Evolutionary conservation across 306 rosid genomes (phyloP), one percentile per base, ranked within the genome.

Genomic region (Psophocarpus tetragonolobus): DNA sequence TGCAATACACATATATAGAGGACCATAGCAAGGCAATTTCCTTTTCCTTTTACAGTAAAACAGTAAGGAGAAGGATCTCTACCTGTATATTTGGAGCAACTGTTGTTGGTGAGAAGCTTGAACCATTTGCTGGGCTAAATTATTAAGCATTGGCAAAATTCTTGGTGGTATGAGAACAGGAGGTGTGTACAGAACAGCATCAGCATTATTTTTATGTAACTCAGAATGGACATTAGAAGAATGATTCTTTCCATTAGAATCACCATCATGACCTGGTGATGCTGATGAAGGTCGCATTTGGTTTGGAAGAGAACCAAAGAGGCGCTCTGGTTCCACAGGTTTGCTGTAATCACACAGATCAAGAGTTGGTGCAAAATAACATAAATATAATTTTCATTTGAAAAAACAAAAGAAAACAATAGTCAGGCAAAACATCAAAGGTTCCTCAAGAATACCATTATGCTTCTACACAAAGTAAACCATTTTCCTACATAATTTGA

Each of bases 261-360:
- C 87, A 45, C 87, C 88, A 6, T 77, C 90, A 47, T 58, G 85
- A 6, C 87, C 93, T 64, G 97, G 93, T 76, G 97, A 92, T 54
- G 83, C 91, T 20, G 95, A 76, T 14, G 96, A 90, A 74, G 97
- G 97, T 74, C 92, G 83, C 80, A 92, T 73, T 11, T 93, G 83
- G 83, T 85, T 92, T 42, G 97, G 97, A 65, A 92, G 93, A 79
- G 93, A 82, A 66, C 90, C 91, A 38, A 92, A 92, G 65, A 92
- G 91, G 41, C 97, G 90, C 56, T 92, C 97, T 57, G 96, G 97
- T 67, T 92, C 97, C 93, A 92, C 97, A 36, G 97, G 96, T 77
- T 92, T 92, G 85, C 97, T 92, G 87, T 39, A 76, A 85, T 75
- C 32, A 27, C 38, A 73, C 62, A 78, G 63, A 20, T 61, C 8